A percentile compares a stretch with the other conserved stretches of the same genome.
Conservation (phyloP, 2,329 filamentous ascomycete genomes). For the Xylariaceae sp. region DNA sequence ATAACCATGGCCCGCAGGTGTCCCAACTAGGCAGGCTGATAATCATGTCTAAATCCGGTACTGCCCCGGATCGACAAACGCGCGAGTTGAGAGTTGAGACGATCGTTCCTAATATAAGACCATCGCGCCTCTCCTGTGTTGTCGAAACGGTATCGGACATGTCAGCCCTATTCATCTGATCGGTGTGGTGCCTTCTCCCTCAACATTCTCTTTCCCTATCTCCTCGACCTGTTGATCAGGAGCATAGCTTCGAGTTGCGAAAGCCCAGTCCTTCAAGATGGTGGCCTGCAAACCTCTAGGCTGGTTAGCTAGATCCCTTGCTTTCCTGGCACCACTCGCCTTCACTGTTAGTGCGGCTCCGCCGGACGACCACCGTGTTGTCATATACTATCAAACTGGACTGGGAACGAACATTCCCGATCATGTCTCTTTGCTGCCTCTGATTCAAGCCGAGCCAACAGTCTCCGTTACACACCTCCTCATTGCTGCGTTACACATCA, state of each 20-base stretch:
- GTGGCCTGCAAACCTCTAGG: conserved; percentile 28
- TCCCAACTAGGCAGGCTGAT: neutral
- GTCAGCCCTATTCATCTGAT: conserved; percentile 5
- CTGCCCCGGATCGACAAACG: conserved; percentile 1
- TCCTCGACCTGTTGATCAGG: neutral
- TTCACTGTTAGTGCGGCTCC: conserved; percentile 28
- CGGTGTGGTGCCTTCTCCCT: neutral
- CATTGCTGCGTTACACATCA: conserved; percentile 85
- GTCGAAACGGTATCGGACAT: neutral
- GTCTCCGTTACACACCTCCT: conserved; percentile 79
- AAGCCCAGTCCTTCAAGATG: conserved; percentile 31
- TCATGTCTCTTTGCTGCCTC: conserved; percentile 60
- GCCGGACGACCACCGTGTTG: conserved; percentile 49
- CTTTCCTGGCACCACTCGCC: conserved; percentile 34
- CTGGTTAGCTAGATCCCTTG: conserved; percentile 30
- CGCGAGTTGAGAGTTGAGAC: neutral
- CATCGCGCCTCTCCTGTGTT: neutral
- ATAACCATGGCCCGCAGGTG: conserved; percentile 9
- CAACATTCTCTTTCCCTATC: neutral
- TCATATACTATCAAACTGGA: conserved; percentile 53
- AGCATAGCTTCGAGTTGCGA: conserved; percentile 5
- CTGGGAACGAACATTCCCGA: conserved; percentile 48
- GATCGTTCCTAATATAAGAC: conserved; percentile 19
- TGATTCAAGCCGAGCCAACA: conserved; percentile 52
- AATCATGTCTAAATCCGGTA: neutral